phyloP scores from a whole-genome alignment of 108 stramenopile genomes.

The Cylindrotheca fusiformis region DNA sequence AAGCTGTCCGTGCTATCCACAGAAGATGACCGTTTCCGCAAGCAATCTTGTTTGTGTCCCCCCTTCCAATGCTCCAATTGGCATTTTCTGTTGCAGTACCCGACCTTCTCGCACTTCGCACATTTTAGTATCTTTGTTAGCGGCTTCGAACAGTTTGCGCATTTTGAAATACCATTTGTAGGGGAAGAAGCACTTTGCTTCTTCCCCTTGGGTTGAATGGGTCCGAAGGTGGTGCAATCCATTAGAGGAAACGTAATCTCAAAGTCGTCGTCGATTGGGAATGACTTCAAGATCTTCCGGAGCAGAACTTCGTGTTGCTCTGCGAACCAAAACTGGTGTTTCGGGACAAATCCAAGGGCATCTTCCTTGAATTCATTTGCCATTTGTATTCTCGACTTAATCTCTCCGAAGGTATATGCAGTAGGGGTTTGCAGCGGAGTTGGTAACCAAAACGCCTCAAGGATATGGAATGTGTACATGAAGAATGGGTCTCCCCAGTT shows the following conservation, averaged over 20 bases:
- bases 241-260: not conserved
- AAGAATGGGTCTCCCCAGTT: constrained; percentile 19
- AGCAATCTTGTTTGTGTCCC: constrained; percentile 19
- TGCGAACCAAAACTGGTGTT: constrained; percentile 4
- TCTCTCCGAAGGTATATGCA: constrained; percentile 6
- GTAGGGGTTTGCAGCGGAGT: constrained; percentile 1
- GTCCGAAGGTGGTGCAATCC: not conserved
- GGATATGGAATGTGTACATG: constrained; percentile 9
- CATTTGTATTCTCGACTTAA: not conserved
- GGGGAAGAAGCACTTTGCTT: not conserved
- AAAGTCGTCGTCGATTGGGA: not conserved
- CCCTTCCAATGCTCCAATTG: constrained; percentile 22
- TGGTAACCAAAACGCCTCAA: constrained; percentile 18
- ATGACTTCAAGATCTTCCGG: constrained; percentile 4
- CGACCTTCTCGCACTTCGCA: constrained; percentile 15
- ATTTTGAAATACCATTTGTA: too few species aligned
- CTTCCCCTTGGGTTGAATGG: not conserved
- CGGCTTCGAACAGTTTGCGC: constrained; percentile 11
- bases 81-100: constrained; percentile 21
- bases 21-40: too few species aligned
- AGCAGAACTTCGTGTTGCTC: constrained; percentile 13
- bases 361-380: constrained; percentile 12
- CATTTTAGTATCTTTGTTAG: constrained; percentile 11
- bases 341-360: constrained; percentile 2
- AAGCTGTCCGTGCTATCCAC: too few species aligned